Evolutionary conservation across 1,284 basidiomycete genomes (phyloP).

Genomic region (Omphalotus olearius): DNA sequence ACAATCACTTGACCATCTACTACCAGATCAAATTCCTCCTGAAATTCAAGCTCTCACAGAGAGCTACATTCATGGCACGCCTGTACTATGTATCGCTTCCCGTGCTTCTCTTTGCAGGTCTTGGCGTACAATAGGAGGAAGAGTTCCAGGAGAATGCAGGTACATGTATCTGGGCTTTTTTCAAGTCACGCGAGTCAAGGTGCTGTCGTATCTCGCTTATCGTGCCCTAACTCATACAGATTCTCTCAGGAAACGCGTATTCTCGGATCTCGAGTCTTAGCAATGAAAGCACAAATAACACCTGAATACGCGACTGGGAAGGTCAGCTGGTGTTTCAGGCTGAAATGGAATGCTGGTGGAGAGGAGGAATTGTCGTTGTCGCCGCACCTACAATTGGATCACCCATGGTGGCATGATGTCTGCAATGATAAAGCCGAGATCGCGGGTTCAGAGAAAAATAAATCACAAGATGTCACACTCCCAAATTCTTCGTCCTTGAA

Average conservation of each 20-base stretch:
- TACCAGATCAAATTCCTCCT: background rate
- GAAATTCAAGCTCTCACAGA: background rate
- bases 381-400: background rate
- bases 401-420: constrained; percentile 10
- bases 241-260: background rate
- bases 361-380: constrained; percentile 4
- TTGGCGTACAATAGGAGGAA: background rate
- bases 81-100: constrained; percentile 1
- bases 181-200: background rate
- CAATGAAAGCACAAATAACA: background rate
- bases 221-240: background rate
- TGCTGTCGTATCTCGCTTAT: background rate
- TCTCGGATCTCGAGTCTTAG: background rate
- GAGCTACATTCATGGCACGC: background rate
- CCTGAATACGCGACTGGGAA: background rate
- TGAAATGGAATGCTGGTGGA: constrained; percentile 9
- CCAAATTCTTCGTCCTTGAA: background rate
- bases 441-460: no score
- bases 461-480: background rate
- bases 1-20: background rate
- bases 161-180: constrained; percentile 10
- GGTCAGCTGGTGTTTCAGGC: constrained; percentile 3
- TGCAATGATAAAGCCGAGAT: background rate
- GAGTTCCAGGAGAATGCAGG: constrained; percentile 3
- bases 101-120: background rate